These are phyloP conservation scores for Trypanosoma congolense DNA, from an alignment of 208 protist species.

Conservation along the genomic window DNA sequence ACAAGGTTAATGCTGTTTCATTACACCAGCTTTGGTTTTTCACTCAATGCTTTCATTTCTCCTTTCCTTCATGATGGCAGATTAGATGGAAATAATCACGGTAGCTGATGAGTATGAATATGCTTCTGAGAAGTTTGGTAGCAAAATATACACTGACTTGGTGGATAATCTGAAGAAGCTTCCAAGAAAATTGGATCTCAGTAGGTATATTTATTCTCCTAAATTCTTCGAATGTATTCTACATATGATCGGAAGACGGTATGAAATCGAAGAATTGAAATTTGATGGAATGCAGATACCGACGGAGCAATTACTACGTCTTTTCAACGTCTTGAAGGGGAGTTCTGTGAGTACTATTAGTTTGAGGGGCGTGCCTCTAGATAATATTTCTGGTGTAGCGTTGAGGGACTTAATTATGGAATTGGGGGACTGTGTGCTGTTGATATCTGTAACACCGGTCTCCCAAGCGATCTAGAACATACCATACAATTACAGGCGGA, in stretches of 20 bases:
- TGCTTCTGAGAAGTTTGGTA: slow-evolving; percentile 18
- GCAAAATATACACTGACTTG: slow-evolving; percentile 10
- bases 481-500: slow-evolving; percentile 36
- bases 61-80: background rate
- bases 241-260: slow-evolving; percentile 28
- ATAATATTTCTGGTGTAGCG: slow-evolving; percentile 14
- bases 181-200: slow-evolving; percentile 35
- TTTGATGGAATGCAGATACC: slow-evolving; percentile 34
- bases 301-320: slow-evolving; percentile 21
- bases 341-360: slow-evolving; percentile 37
- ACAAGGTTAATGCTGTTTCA: too few species aligned
- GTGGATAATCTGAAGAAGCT: slow-evolving; percentile 11
- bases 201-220: slow-evolving; percentile 38
- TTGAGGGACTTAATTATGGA: slow-evolving; percentile 37
- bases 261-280: slow-evolving; percentile 46
- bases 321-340: slow-evolving; percentile 30
- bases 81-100: slow-evolving; percentile 2
- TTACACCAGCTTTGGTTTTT: too few species aligned
- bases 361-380: slow-evolving; percentile 35
- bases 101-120: slow-evolving; percentile 18
- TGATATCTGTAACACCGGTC: slow-evolving; percentile 25
- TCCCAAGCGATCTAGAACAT: slow-evolving; percentile 28
- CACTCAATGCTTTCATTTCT: slow-evolving; percentile 1
- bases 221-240: slow-evolving; percentile 38
- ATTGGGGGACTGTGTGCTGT: slow-evolving; percentile 30